Base-by-base conservation (phyloP, 148 eudicot species). In the Arctostaphylos glauca region DNA sequence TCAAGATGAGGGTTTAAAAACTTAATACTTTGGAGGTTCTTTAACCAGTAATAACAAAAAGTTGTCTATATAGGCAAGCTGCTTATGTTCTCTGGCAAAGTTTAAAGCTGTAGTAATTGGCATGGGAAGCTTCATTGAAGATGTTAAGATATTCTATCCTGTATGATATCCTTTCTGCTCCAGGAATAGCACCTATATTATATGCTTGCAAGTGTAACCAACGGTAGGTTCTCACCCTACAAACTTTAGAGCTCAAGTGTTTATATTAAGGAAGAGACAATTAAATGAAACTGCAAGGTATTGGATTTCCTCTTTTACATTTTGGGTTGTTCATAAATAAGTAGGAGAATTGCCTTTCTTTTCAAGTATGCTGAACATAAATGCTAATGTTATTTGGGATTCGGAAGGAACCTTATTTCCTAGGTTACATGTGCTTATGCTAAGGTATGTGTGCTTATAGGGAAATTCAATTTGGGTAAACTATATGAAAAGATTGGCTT, bases 401-500 rank as follows among this genome's bases (percentile, higher is more conserved):
- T 48, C 15, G 4, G 19, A 72, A 46, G 49, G 76, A 72, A 46
- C 6, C 47, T 4, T 5, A 14, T 80, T 80, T 66, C 73, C 4
- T n/a, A 62, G 58, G 74, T 79, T 79, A 72, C 46, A 31, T 50
- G 41, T 77, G 21, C 60, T 82, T 72, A 72, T 25, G 67, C 64
- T 58, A 75, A 44, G 68, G 2, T 82, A 7, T 76, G 25, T 84
- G 46, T 72, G 74, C 31, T 79, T 82, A 78, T 72, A 96, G 99
- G 95, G 55, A 96, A 93, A 86, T 91, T 94, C 67, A 94, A 89
- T 86, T 84, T 96, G 90, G 93, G 90, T 75, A 94, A 89, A 78
- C 87, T 96, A 1, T 94, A 96, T 83, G 97, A 93, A 86, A 92
- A 81, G 87, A 92, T 96, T 66, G 99, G 99, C 78, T 93, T 94